These are phyloP conservation scores for Linnemannia hyalina DNA, from an alignment of 192 early-diverging fungal species.

Conservation along the genomic window DNA sequence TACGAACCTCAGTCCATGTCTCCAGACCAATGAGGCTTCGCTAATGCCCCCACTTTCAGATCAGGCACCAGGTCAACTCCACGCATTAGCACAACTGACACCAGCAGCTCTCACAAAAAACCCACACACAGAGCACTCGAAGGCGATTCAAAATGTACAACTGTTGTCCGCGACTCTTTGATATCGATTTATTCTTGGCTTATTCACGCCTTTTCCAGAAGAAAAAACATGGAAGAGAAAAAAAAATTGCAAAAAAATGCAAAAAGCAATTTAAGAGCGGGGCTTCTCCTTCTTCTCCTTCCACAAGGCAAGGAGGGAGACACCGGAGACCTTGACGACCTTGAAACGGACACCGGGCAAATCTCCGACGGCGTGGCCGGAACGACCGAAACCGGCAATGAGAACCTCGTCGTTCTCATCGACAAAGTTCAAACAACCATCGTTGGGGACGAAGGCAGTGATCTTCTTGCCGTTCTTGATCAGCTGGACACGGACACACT, in stretches of 20 bases:
- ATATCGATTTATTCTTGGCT: conserved; percentile 29
- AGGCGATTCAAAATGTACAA: neutral
- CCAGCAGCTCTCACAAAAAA: neutral
- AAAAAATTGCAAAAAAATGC: conserved; percentile 20
- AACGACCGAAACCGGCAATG: conserved; percentile 99
- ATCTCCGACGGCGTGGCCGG: conserved; percentile 98
- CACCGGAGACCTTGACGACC: conserved; percentile 99
- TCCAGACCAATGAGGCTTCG: neutral
- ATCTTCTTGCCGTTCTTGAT: conserved; percentile 99
- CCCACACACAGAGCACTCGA: neutral
- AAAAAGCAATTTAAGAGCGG: conserved; percentile 77
- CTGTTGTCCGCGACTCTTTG: conserved; percentile 24
- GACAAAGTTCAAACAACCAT: conserved; percentile 99
- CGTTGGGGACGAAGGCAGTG: conserved; percentile 99
- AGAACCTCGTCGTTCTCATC: conserved; percentile 99
- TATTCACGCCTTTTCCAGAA: neutral
- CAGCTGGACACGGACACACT: conserved; percentile 99
- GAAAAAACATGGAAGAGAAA: neutral
- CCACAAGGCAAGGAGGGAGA: conserved; percentile 98
- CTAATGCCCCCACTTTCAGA: neutral
- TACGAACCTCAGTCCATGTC: neutral
- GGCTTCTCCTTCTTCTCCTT: conserved; percentile 99
- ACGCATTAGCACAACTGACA: too few relatives aligned
- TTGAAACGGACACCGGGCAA: conserved; percentile 99
- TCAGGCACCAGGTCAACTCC: neutral